Conservation (phyloP, 169 alveolate species). For the Eimeria acervulina region DNA sequence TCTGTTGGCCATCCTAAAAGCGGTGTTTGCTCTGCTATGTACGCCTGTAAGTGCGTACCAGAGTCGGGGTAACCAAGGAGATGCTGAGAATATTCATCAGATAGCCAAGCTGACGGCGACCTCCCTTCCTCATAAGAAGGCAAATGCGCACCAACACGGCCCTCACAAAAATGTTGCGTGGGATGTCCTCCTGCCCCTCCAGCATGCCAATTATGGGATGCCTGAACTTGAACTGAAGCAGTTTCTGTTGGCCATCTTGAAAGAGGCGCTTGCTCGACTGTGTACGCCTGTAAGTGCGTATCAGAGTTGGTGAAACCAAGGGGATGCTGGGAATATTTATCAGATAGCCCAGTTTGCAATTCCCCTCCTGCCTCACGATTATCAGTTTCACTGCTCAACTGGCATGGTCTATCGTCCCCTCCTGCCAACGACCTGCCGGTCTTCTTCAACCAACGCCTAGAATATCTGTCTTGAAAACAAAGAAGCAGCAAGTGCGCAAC, state of each 20-base stretch:
- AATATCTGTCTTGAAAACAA: neutral
- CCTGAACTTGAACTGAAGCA: neutral
- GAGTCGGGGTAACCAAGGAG: neutral
- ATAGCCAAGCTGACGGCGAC: neutral
- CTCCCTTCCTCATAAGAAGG: neutral
- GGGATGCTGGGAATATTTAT: neutral
- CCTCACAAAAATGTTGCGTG: neutral
- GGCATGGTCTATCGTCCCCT: neutral
- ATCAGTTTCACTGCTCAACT: neutral
- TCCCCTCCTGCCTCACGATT: neutral
- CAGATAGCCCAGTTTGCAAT: neutral
- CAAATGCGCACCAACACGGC: neutral
- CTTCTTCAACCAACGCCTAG: neutral
- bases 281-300: neutral
- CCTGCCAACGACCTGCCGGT: neutral
- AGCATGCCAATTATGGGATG: neutral
- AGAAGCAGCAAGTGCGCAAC: neutral
- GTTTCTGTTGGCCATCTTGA: neutral
- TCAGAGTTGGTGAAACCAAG: neutral
- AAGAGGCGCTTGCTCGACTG: neutral
- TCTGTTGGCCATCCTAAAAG: neutral
- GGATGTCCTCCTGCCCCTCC: neutral
- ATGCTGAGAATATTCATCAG: neutral
- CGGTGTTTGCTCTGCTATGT: neutral
- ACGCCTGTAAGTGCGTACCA: neutral